phyloP scores from a whole-genome alignment of 345 rosid genomes.

The Linum tenue region DNA sequence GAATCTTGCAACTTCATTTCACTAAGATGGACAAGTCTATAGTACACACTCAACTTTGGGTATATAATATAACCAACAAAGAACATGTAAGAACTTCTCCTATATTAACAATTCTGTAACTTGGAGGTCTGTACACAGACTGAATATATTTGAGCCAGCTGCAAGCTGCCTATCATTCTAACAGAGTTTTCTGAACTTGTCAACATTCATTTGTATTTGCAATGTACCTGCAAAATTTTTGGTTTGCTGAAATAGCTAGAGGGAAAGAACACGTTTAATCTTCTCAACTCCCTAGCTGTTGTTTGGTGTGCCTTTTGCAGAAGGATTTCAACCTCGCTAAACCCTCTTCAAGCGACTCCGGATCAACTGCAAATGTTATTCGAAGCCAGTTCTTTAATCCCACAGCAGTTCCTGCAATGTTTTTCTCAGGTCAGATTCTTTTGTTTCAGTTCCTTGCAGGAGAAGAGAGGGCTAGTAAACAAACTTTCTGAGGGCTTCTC shows the following conservation, averaged over 20 bases:
- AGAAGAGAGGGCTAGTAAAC: too few relatives aligned
- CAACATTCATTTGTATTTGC: neutral
- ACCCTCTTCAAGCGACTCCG: conserved; percentile 56
- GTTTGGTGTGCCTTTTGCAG: conserved; percentile 52
- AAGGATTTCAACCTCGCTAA: conserved; percentile 55
- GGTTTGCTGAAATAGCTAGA: neutral
- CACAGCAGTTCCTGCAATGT: conserved; percentile 65
- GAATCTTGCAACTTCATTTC: too few relatives aligned
- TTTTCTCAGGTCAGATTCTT: neutral
- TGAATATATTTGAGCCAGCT: too few relatives aligned
- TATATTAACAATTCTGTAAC: neutral
- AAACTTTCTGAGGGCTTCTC: neutral
- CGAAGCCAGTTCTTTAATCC: conserved; percentile 80
- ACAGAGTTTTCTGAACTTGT: neutral
- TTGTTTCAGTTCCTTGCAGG: neutral
- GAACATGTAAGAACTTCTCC: too few relatives aligned
- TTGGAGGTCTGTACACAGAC: too few relatives aligned
- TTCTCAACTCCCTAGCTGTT: neutral
- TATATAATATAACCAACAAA: neutral
- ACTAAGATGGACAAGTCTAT: too few relatives aligned
- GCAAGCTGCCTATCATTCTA: too few relatives aligned
- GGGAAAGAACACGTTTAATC: neutral
- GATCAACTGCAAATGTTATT: conserved; percentile 74
- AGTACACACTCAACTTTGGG: too few relatives aligned
- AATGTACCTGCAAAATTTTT: neutral